Conservation (phyloP, 768 basidiomycete genomes). For the Tulasnella sp. region DNA sequence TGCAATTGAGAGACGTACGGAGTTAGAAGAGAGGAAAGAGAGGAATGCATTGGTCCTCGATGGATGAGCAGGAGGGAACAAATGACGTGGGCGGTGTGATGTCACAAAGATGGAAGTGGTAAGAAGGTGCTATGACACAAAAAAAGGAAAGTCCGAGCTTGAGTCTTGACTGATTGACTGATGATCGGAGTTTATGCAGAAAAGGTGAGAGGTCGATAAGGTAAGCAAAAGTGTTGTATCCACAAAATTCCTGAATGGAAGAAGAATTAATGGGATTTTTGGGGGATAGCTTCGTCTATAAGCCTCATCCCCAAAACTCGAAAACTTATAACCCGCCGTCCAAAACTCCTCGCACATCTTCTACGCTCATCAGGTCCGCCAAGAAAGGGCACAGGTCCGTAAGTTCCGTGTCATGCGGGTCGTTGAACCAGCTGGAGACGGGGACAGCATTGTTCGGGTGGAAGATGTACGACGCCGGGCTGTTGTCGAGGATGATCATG, state of each 20-base stretch:
- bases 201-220: slow-evolving; percentile 2
- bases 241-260: neutral
- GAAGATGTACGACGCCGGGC: slow-evolving; percentile 98
- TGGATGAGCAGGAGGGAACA: neutral
- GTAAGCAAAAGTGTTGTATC: neutral
- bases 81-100: neutral
- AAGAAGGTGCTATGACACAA: neutral
- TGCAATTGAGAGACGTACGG: neutral
- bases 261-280: slow-evolving; percentile 1
- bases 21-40: neutral
- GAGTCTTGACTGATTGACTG: no score
- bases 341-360: slow-evolving; percentile 84
- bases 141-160: no score
- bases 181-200: neutral
- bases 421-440: slow-evolving; percentile 99
- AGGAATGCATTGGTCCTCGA: neutral
- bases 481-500: slow-evolving; percentile 97
- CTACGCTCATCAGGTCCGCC: slow-evolving; percentile 69
- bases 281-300: neutral
- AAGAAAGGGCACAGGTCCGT: slow-evolving; percentile 94
- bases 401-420: slow-evolving; percentile 94
- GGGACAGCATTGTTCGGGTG: slow-evolving; percentile 99
- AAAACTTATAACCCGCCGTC: slow-evolving; percentile 60
- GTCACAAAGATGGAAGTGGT: neutral
- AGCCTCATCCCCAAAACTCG: neutral